These are phyloP conservation scores for Pseudisothecium myosuroides DNA, from an alignment of 225 moss, liverwort and hornwort genomes.

Conservation along the genomic window DNA sequence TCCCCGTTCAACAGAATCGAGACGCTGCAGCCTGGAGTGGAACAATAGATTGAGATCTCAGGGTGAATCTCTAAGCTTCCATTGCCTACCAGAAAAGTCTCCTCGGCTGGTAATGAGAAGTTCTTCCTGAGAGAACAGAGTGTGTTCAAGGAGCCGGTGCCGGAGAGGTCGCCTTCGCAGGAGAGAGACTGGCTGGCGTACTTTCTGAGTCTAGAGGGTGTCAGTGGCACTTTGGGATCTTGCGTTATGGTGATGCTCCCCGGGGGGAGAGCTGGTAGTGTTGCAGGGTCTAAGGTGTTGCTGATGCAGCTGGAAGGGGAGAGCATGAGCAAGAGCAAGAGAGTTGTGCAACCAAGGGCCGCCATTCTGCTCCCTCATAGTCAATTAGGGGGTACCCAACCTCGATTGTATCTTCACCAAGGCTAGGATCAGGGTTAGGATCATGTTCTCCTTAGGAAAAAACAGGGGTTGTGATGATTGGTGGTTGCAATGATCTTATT, in stretches of 20 bases:
- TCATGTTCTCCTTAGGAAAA: neutral
- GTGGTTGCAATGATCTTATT: neutral
- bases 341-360: constrained; percentile 29
- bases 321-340: constrained; percentile 15
- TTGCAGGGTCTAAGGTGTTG: neutral
- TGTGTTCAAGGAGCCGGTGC: constrained; percentile 52
- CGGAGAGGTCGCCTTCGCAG: constrained; percentile 61
- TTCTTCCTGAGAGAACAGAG: constrained; percentile 32
- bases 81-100: constrained; percentile 34
- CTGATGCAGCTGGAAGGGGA: neutral
- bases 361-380: constrained; percentile 91
- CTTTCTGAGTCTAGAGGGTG: neutral
- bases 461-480: neutral
- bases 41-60: constrained; percentile 24
- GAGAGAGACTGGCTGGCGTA: constrained; percentile 36
- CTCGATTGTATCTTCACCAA: neutral
- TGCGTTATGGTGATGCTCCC: neutral
- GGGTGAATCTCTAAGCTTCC: constrained; percentile 54
- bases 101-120: constrained; percentile 18
- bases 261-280: neutral
- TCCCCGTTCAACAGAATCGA: constrained; percentile 51
- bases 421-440: neutral
- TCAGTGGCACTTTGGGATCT: neutral
- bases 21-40: constrained; percentile 57
- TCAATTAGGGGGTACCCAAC: neutral